Evolutionary conservation across 192 early-diverging fungal genomes (phyloP), one percentile per base, ranked within the genome.

Genomic region (Podila verticillata): DNA sequence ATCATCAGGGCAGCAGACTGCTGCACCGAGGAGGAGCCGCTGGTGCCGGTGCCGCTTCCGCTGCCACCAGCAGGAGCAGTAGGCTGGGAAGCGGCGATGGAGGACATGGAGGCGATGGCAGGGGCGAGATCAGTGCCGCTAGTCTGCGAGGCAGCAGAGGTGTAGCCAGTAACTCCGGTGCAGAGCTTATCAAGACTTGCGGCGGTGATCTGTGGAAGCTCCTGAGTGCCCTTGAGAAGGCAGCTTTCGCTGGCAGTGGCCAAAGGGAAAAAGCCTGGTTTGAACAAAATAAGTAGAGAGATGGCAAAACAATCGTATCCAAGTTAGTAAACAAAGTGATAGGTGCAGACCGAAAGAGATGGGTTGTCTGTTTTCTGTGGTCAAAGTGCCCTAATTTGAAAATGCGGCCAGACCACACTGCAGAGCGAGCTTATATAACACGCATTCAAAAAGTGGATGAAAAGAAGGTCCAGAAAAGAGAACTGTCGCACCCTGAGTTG

Each of bases 221-320:
- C 22, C 3, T 5, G 9, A 4, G 69, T 56, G 29, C 75, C 75
- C 4, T 13, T 36, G 4, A 68, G 31, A 2, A 61, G 47, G 48
- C 77, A 80, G 0, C 51, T 29, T 20, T 80, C 77, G 28, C n/a
- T 64, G 6, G 70, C 77, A 0, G n/a, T 2, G 1, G 77, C 77
- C 30, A 80, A 36, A 3, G 57, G 65, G 70, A 48, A 80, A 66
- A 80, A 72, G 6, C 77, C 77, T 79, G 10, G n/a, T n/a, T n/a
- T n/a, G n/a, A n/a, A n/a, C n/a, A n/a, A n/a, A n/a, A n/a, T n/a
- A n/a, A n/a, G n/a, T n/a, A n/a, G n/a, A n/a, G n/a, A n/a, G n/a
- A 32, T 32, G 12, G 30, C 30, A 60, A 60, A 31, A 12, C 3
- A 44, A n/a, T n/a, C n/a, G 39, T 0, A 3, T 44, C 9, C 2